Conservation (phyloP, 2,329 filamentous ascomycete species). For the Neofusicoccum sp. region DNA sequence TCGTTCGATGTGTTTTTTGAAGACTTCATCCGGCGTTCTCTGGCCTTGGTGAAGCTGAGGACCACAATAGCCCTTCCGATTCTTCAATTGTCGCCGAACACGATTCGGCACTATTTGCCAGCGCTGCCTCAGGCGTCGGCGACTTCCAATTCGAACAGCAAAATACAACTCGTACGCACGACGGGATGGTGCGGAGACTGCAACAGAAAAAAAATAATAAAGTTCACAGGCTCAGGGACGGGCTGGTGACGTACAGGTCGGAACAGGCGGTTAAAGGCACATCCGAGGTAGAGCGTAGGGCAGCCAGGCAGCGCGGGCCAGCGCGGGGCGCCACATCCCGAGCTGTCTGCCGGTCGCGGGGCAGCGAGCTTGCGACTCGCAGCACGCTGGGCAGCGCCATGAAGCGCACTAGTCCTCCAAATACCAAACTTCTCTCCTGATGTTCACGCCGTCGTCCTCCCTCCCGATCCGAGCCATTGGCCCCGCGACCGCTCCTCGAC, state of each 20-base stretch:
- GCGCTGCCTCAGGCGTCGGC: too few species aligned
- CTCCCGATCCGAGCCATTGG: slow-evolving; percentile 2
- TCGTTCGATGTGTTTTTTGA: neutral
- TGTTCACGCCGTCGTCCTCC: slow-evolving; percentile 2
- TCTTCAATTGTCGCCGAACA: too few species aligned
- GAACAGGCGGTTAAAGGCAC: neutral
- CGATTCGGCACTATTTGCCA: too few species aligned
- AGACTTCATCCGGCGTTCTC: slow-evolving; percentile 11
- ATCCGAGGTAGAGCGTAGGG: neutral
- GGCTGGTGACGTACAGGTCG: neutral
- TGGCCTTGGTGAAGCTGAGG: too few species aligned
- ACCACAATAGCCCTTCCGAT: too few species aligned
- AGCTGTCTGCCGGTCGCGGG: slow-evolving; percentile 13
- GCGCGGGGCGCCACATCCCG: slow-evolving; percentile 14
- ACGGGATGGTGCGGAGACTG: too few species aligned
- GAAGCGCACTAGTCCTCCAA: neutral
- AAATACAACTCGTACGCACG: too few species aligned
- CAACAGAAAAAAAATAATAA: too few species aligned
- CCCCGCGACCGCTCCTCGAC: neutral
- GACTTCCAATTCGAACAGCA: too few species aligned
- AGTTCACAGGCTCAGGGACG: neutral
- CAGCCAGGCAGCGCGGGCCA: too few species aligned
- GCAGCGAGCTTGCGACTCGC: neutral
- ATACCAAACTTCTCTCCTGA: slow-evolving; percentile 9
- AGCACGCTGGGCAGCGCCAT: neutral